Percentiles rank a stretch among this genome's conserved stretches.
Evolutionary conservation across 1,284 basidiomycete genomes (phyloP).

Genomic region (Ganoderma multipileum): DNA sequence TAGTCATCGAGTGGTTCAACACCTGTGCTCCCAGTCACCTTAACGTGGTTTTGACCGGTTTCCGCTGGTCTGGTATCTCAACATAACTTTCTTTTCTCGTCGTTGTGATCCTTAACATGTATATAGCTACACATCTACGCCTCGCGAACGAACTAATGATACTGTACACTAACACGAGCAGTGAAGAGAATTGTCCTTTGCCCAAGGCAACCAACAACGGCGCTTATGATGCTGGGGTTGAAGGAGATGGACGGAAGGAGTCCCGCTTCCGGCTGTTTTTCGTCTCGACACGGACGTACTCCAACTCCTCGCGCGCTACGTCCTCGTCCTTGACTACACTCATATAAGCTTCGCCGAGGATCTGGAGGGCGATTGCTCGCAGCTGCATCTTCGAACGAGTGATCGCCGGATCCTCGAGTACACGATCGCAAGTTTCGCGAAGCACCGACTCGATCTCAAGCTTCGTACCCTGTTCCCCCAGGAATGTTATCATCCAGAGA

Average conservation of each 20-base stretch:
- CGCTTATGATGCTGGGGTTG: background rate
- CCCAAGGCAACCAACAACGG: background rate
- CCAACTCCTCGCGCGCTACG: slow-evolving; percentile 63
- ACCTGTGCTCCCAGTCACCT: background rate
- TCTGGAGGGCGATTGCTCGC: slow-evolving; percentile 83
- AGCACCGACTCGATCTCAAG: slow-evolving; percentile 95
- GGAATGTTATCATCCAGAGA: slow-evolving; percentile 1
- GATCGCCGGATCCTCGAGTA: slow-evolving; percentile 69
- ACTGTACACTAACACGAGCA: slow-evolving; percentile 14
- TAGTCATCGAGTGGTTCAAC: slow-evolving; percentile 11
- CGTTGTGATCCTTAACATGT: background rate
- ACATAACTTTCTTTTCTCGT: background rate
- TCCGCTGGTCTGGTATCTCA: too few species aligned
- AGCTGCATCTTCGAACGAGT: slow-evolving; percentile 70
- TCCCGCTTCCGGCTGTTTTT: slow-evolving; percentile 56
- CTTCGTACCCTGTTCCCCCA: slow-evolving; percentile 81
- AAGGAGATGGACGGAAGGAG: slow-evolving; percentile 30
- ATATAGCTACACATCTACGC: slow-evolving; percentile 26
- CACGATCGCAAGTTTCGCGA: slow-evolving; percentile 91
- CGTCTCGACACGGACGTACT: slow-evolving; percentile 88
- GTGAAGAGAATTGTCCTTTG: too few species aligned
- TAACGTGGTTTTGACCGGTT: background rate
- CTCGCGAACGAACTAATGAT: slow-evolving; percentile 2
- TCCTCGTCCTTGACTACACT: slow-evolving; percentile 74
- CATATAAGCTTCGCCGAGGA: slow-evolving; percentile 82